Evolutionary conservation across 176 grass and related monocot species (phyloP).

Genomic region (Ampelocalamus luodianensis): DNA sequence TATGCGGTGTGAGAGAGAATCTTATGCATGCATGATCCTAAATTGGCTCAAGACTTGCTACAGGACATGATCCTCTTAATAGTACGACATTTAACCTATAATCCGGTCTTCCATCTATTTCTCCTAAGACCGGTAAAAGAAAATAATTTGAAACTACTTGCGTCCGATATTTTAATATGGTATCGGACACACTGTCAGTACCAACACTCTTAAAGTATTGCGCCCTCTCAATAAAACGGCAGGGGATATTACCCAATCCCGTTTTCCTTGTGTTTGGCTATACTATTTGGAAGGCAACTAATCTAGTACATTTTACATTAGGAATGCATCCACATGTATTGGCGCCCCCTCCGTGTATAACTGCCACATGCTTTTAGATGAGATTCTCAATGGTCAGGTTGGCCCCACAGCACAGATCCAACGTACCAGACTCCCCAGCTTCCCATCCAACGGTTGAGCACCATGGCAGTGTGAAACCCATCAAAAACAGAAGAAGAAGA

Average conservation of each 20-base stretch:
- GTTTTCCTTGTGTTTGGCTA: neutral
- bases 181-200: no score
- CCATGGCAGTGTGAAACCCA: neutral
- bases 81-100: no score
- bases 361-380: neutral
- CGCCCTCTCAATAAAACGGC: neutral
- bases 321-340: neutral
- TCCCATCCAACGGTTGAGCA: neutral
- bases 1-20: no score
- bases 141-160: no score
- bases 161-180: no score
- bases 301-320: neutral
- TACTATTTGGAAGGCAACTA: neutral
- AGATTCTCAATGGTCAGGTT: neutral
- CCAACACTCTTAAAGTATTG: neutral
- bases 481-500: neutral
- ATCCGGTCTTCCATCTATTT: no score
- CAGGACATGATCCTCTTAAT: no score
- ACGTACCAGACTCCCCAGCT: neutral
- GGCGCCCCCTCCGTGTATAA: neutral
- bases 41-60: no score
- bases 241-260: neutral
- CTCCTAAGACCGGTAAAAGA: no score
- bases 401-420: neutral
- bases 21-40: no score